Conservation (phyloP, 345 rosid species). For the Kernera saxatilis region DNA sequence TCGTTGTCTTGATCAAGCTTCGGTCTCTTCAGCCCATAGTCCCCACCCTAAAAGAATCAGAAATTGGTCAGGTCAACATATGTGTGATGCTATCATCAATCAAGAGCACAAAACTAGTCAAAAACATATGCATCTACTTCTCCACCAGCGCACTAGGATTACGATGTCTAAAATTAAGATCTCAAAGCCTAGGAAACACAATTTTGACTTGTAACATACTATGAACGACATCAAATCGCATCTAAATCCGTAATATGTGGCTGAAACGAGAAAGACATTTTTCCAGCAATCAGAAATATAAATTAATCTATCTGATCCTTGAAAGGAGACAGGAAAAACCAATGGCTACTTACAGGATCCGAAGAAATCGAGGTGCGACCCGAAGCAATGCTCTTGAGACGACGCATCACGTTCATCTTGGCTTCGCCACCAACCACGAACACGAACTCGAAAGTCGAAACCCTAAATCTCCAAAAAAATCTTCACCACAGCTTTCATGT, state of each 20-base stretch:
- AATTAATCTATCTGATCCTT: slow-evolving; percentile 10
- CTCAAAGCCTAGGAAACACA: not conserved
- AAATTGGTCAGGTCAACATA: slow-evolving; percentile 19
- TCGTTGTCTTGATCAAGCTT: slow-evolving; percentile 65
- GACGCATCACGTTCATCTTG: slow-evolving; percentile 92
- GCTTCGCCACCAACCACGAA: not conserved
- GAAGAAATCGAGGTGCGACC: slow-evolving; percentile 93
- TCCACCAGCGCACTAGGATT: not conserved
- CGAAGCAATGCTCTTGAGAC: slow-evolving; percentile 98
- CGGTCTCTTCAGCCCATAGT: slow-evolving; percentile 61
- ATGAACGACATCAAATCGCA: not conserved
- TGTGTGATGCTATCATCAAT: not conserved
- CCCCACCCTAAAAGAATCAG: slow-evolving; percentile 51
- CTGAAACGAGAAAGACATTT: not conserved
- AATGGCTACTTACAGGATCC: slow-evolving; percentile 51
- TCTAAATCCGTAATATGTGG: not conserved
- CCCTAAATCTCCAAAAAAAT: slow-evolving; percentile 12
- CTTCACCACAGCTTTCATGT: slow-evolving; percentile 25
- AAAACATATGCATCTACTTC: not conserved
- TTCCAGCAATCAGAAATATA: not conserved
- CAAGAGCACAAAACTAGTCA: not conserved
- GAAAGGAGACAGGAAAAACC: not conserved
- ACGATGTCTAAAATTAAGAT: slow-evolving; percentile 9
- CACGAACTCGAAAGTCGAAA: slow-evolving; percentile 27
- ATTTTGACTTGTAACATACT: slow-evolving; percentile 6